phyloP scores from a whole-genome alignment of 495 filamentous ascomycete species.

The Xylaria acuta region DNA sequence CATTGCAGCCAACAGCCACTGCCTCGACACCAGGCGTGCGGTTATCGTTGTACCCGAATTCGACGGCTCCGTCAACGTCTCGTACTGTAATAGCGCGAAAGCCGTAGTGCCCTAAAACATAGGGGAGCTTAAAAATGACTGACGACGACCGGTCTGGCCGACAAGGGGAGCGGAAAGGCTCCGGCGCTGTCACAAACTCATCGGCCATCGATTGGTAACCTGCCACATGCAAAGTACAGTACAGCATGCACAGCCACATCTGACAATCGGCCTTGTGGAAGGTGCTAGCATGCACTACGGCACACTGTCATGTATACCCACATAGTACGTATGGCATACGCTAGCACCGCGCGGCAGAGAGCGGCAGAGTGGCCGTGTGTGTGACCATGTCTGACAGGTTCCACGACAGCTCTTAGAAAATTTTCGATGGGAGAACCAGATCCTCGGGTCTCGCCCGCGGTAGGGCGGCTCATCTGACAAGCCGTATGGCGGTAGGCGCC shows the following conservation, averaged over 20 bases:
- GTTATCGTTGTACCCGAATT: background rate
- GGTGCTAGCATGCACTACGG: background rate
- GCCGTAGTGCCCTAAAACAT: background rate
- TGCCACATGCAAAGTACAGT: slow-evolving; percentile 1
- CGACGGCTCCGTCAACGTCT: background rate
- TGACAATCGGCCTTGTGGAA: too few relatives aligned
- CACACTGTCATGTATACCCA: too few relatives aligned
- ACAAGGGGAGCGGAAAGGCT: background rate
- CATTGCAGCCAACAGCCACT: background rate
- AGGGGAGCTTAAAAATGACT: background rate
- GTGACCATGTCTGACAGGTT: slow-evolving; percentile 16
- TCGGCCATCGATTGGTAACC: background rate
- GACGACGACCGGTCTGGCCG: slow-evolving; percentile 15
- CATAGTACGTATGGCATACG: background rate
- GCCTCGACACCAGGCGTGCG: background rate
- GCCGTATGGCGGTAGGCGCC: slow-evolving; percentile 10
- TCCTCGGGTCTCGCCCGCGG: slow-evolving; percentile 21
- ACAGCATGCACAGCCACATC: slow-evolving; percentile 14
- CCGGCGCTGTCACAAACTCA: background rate
- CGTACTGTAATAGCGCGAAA: slow-evolving; percentile 11
- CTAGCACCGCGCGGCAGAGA: slow-evolving; percentile 6
- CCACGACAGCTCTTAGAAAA: slow-evolving; percentile 12
- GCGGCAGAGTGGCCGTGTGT: background rate
- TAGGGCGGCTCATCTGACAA: slow-evolving; percentile 22
- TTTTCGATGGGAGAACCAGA: slow-evolving; percentile 23